phyloP scores from a whole-genome alignment of 306 rosid genomes.

The Fagus sylvatica region DNA sequence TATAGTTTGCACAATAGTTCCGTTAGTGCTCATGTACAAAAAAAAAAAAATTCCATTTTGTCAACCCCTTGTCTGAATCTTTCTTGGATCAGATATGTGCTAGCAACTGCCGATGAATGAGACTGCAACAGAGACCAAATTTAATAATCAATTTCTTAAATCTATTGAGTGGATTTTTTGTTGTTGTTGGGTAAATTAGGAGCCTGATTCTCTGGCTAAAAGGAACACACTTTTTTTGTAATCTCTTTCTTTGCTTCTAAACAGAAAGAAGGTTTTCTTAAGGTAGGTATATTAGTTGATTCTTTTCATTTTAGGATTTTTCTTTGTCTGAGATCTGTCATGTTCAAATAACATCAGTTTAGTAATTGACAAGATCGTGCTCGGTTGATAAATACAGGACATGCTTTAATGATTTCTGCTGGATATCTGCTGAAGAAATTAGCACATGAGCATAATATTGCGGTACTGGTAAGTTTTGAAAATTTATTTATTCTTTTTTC shows the following conservation, averaged over 20 bases:
- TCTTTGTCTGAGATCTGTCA: not conserved
- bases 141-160: not conserved
- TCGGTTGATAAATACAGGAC: slow-evolving; percentile 56
- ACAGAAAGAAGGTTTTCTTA: not conserved
- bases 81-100: no score
- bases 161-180: not conserved
- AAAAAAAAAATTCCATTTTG: no score
- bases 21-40: no score
- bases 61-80: no score
- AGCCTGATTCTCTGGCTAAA: slow-evolving; percentile 16
- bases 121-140: not conserved
- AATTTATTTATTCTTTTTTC: slow-evolving; percentile 25
- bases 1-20: no score
- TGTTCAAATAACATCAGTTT: not conserved
- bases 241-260: slow-evolving; percentile 1
- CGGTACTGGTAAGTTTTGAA: slow-evolving; percentile 57
- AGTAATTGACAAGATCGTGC: slow-evolving; percentile 24
- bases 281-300: not conserved
- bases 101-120: no score
- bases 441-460: slow-evolving; percentile 79
- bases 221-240: not conserved
- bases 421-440: slow-evolving; percentile 77
- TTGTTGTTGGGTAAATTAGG: not conserved
- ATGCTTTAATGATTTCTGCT: slow-evolving; percentile 81
- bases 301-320: slow-evolving; percentile 3